Conservation (phyloP, 1,284 basidiomycete species). For the Polyporus tsugae region DNA sequence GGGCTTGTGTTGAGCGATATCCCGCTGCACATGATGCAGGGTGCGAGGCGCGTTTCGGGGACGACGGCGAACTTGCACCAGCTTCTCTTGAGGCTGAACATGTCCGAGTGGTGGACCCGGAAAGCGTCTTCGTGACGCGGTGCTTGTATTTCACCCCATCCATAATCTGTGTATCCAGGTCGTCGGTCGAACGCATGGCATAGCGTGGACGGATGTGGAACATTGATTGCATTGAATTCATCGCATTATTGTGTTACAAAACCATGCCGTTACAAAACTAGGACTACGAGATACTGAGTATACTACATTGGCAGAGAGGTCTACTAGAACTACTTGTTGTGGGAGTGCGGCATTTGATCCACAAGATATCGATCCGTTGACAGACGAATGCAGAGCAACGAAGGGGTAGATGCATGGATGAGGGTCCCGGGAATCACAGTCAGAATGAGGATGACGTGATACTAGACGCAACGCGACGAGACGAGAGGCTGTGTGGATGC, state of each 20-base stretch:
- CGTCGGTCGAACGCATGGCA: not conserved
- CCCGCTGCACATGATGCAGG: constrained; percentile 34
- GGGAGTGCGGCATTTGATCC: not conserved
- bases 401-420: constrained; percentile 18
- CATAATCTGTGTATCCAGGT: too few species aligned
- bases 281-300: constrained; percentile 28
- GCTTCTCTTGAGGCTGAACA: constrained; percentile 38
- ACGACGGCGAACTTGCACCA: constrained; percentile 42
- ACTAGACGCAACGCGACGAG: constrained; percentile 24
- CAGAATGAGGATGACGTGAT: constrained; percentile 15
- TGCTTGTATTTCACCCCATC: not conserved
- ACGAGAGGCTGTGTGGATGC: constrained; percentile 18
- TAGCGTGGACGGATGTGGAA: not conserved
- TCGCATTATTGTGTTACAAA: constrained; percentile 25
- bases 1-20: constrained; percentile 39
- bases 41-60: constrained; percentile 35
- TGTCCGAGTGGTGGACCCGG: constrained; percentile 39
- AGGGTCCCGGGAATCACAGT: constrained; percentile 22
- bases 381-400: constrained; percentile 19
- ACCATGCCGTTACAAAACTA: constrained; percentile 29
- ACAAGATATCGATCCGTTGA: constrained; percentile 15
- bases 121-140: constrained; percentile 8
- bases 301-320: constrained; percentile 28
- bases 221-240: constrained; percentile 22
- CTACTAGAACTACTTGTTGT: constrained; percentile 30